Evolutionary conservation across 2,329 filamentous ascomycete species (phyloP), one percentile per base, ranked within the genome.

Genomic region (Sphaerostilbella broomeana): DNA sequence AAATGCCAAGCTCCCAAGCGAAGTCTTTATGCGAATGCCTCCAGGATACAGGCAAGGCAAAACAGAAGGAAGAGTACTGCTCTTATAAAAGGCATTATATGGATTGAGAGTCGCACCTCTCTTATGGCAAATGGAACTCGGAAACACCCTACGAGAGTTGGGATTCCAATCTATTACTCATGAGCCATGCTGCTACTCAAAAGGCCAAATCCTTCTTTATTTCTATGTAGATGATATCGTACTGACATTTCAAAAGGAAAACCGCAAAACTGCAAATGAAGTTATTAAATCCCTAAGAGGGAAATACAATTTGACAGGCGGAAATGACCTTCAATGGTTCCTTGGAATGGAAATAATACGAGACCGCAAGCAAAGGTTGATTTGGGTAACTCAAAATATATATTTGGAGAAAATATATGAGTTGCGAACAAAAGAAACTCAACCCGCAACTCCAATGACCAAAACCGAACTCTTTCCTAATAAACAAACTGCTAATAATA

Each of bases 361-460:
- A 25, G 35, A 41, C 15, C 13, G 24, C 20, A 29, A 40, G 16
- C 21, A 36, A 16, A 9, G 9, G 5, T 41, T 36, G 15, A 25
- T 25, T 25, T 25, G 26, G 12, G 12, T 17, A 33, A 25, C 11
- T 32, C 26, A 24, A 26, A 28, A 34, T 29, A 47, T 26, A 43
- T 43, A 47, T 44, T 32, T 32, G 42, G 25, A 44, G 9, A 29
- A 30, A 35, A 34, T 31, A 31, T 27, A 13, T 22, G 38, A 31
- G 12, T 16, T 13, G 9, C n/a, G 6, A 38, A 17, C 31, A 18
- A 16, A 25, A 25, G 7, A 25, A 12, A 25, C 12, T 25, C 12
- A 25, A 8, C 7, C 12, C 7, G 7, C 12, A 25, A 25, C 12
- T 25, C 22, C 12, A 25, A 8, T 25, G 12, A 8, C 12, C 7